These are phyloP conservation scores for Phialophora macrospora DNA, from an alignment of 2,329 filamentous ascomycete genomes.

Conservation along the genomic window DNA sequence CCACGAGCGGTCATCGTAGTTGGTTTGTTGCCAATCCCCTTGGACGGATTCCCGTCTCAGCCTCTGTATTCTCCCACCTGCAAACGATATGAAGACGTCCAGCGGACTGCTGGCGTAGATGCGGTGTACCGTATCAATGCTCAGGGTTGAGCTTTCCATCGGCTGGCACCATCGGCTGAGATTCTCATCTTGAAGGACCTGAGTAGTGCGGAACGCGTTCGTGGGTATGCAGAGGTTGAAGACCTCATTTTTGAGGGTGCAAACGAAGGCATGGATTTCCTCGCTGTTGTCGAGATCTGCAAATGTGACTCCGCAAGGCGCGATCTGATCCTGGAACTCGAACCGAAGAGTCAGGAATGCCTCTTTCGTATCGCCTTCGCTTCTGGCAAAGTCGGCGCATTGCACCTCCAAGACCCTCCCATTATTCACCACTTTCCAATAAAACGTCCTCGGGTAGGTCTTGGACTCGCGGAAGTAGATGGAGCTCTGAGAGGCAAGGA, in stretches of 20 bases:
- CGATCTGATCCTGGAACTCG: conserved; percentile 73
- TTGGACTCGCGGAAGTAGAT: conserved; percentile 82
- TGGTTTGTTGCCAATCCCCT: conserved; percentile 54
- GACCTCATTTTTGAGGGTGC: conserved; percentile 78
- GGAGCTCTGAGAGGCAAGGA: conserved; percentile 77
- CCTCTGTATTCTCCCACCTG: conserved; percentile 60
- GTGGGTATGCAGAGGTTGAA: conserved; percentile 83
- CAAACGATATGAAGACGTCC: conserved; percentile 74
- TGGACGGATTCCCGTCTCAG: conserved; percentile 66
- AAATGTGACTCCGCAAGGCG: conserved; percentile 78
- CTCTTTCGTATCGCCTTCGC: conserved; percentile 65
- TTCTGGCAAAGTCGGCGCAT: conserved; percentile 77
- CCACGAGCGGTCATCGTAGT: conserved; percentile 56
- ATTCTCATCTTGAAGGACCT: conserved; percentile 70
- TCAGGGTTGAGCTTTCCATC: conserved; percentile 68
- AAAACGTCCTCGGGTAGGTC: conserved; percentile 78
- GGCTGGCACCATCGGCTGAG: conserved; percentile 76
- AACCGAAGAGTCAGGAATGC: conserved; percentile 77
- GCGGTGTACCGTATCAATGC: conserved; percentile 72
- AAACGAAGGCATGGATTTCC: conserved; percentile 75
- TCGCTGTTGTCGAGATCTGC: conserved; percentile 80
- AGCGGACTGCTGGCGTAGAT: conserved; percentile 74
- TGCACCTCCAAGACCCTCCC: conserved; percentile 80
- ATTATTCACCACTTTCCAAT: conserved; percentile 87
- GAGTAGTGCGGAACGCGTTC: conserved; percentile 73